Percentiles rank a stretch among this genome's conserved stretches.
These are phyloP conservation scores for Auriculariales sp. DNA, from an alignment of 768 basidiomycete genomes.

Conservation along the genomic window DNA sequence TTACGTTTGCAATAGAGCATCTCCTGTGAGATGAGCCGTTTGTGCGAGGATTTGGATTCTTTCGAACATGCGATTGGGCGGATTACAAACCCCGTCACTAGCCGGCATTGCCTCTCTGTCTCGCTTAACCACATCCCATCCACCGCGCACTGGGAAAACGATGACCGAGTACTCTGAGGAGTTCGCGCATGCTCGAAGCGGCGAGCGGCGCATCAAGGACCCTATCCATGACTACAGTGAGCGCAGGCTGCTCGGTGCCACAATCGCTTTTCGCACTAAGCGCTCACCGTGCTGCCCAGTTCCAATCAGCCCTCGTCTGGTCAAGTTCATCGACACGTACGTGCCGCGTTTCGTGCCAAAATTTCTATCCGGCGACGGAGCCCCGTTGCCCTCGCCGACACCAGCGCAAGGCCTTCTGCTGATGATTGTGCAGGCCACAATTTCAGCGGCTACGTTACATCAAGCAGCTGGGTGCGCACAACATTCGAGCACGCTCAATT, in stretches of 20 bases:
- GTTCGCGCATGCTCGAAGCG: too few relatives aligned
- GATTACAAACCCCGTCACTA: too few relatives aligned
- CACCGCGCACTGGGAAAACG: too few relatives aligned
- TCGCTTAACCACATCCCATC: too few relatives aligned
- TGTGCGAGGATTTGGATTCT: too few relatives aligned
- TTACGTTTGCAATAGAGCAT: too few relatives aligned
- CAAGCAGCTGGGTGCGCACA: slow-evolving; percentile 56
- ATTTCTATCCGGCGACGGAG: neutral
- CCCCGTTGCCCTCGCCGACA: too few relatives aligned
- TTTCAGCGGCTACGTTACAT: slow-evolving; percentile 67
- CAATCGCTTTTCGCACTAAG: neutral
- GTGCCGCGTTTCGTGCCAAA: neutral
- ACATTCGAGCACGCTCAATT: neutral
- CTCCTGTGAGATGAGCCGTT: too few relatives aligned
- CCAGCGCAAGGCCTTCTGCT: too few relatives aligned
- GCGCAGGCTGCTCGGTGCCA: neutral
- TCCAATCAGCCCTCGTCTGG: neutral
- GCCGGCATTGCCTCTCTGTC: too few relatives aligned
- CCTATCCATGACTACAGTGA: neutral
- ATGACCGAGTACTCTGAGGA: too few relatives aligned
- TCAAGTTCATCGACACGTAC: neutral
- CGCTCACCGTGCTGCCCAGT: neutral
- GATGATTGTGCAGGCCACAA: slow-evolving; percentile 36
- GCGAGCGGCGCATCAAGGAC: neutral
- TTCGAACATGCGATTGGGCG: too few relatives aligned